Base-by-base conservation (phyloP, 257 asterid species). In the Voacanga thouarsii region DNA sequence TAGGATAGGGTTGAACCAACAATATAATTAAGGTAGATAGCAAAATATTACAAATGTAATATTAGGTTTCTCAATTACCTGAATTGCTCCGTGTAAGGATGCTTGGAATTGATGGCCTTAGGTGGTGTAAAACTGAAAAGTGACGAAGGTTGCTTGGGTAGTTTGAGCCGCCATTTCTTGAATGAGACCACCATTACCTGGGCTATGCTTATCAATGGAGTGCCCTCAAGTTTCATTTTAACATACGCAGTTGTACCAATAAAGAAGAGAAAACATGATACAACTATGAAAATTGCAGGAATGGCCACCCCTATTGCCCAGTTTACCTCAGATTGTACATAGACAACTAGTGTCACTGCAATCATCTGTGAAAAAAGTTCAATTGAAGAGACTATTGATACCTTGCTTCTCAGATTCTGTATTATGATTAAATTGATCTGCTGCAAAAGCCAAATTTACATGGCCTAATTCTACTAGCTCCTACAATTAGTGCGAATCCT, bases 401-500 rank as follows among this genome's bases (percentile, higher is more conserved):
- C 96, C 94, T 79, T 90, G 75, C 63, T 85, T 88, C 11, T 96
- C 97, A 0, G 95, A 88, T 19, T 88, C 92, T 0, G 90, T 82
- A 0, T 88, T 87, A 30, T 96, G 97, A 56, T 92, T 85, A 90
- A 92, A 92, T 67, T 92, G 97, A 82, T 92, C 97, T 30, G 89
- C 96, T 3, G 97, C 97, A 66, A 92, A 92, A 0, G 97, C 96
- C 1, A 92, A 80, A 80, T 91, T 92, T n/a, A 11, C 72, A 67
- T 0, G 97, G 97, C 77, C 97, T 81, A 53, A 92, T 92, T 19
- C 97, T 97, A 12, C 95, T 91, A 0, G 97, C 97, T 0, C 97
- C 96, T 1, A 89, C 28, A 3, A 89, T 75, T 83, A 89, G 85
- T 39, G 65, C 91, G 50, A 92, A 92, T 33, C 95, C 97, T 67